A percentile compares a stretch with the other conserved stretches of the same genome.
Evolutionary conservation across 345 rosid species (phyloP).

Genomic region (Toxicodendron radicans): DNA sequence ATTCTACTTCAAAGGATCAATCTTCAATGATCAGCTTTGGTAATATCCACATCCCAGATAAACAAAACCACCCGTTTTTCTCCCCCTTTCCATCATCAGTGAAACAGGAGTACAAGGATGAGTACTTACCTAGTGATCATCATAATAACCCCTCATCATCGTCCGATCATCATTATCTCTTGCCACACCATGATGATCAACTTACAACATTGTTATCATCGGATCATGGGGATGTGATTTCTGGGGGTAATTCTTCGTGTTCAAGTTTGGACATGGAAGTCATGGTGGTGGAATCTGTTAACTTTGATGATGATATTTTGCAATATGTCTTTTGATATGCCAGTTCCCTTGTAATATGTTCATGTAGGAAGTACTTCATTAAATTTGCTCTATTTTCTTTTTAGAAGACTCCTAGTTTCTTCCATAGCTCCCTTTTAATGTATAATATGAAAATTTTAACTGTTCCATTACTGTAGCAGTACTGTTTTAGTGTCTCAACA

Average conservation of each 20-base stretch:
- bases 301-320: constrained; percentile 17
- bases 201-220: constrained; percentile 12
- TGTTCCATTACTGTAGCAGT: no score
- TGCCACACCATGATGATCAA: constrained; percentile 1
- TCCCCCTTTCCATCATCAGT: constrained; percentile 19
- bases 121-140: neutral
- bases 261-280: constrained; percentile 23
- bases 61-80: constrained; percentile 9
- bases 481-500: neutral
- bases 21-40: constrained; percentile 37
- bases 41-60: neutral
- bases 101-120: constrained; percentile 26
- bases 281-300: constrained; percentile 21
- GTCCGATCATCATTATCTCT: constrained; percentile 19
- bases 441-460: no score
- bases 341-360: neutral
- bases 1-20: constrained; percentile 21
- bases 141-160: constrained; percentile 21
- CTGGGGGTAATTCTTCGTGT: constrained; percentile 28
- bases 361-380: neutral
- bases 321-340: neutral
- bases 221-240: constrained; percentile 27
- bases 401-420: neutral
- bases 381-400: neutral
- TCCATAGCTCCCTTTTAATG: neutral